These are phyloP conservation scores for Chytriomyces sp. DNA, from an alignment of 192 early-diverging fungal species.

Conservation along the genomic window DNA sequence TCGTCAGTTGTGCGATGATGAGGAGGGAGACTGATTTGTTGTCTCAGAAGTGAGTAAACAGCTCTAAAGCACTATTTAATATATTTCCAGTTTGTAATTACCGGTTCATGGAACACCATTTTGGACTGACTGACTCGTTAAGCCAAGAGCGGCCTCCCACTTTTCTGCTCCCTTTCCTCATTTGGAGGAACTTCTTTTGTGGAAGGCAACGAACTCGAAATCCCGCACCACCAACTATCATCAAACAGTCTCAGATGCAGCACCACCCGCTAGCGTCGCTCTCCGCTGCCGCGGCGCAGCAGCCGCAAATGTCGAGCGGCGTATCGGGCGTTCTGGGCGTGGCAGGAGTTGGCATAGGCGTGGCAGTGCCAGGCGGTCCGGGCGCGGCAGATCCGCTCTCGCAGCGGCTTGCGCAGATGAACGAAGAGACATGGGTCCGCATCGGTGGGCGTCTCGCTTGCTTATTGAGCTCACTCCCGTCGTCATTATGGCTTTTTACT, in stretches of 20 bases:
- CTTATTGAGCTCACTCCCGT: not conserved
- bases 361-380: not conserved
- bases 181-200: no score
- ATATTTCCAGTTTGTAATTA: no score
- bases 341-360: not conserved
- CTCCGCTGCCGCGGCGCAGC: not conserved
- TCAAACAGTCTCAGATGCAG: not conserved
- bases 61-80: no score
- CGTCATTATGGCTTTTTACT: not conserved
- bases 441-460: conserved; percentile 27
- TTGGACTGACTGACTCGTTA: no score
- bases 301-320: not conserved
- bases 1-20: no score
- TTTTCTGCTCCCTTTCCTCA: no score
- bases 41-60: no score
- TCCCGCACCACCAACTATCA: no score
- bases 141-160: no score
- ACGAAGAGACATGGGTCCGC: conserved; percentile 43
- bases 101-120: no score
- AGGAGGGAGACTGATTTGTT: no score
- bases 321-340: not conserved
- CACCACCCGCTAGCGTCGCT: not conserved
- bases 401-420: conserved; percentile 31
- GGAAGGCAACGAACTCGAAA: no score
- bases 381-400: not conserved